Evolutionary conservation across 1,284 basidiomycete genomes (phyloP).

Genomic region (Rhodotorula sp.): DNA sequence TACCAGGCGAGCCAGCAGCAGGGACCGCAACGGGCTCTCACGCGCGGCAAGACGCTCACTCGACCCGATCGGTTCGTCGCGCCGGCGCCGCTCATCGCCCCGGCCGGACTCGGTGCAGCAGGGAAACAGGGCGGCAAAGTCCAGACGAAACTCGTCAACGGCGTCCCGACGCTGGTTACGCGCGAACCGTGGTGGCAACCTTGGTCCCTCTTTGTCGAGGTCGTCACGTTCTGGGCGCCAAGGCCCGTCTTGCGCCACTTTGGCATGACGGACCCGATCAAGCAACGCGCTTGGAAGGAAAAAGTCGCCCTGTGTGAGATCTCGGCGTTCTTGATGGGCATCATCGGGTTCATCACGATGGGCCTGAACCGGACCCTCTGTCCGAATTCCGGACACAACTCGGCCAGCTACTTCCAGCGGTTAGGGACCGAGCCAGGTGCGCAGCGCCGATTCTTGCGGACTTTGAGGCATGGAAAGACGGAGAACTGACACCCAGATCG

Average conservation of each 20-base stretch:
- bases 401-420: constrained; percentile 36
- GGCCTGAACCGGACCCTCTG: constrained; percentile 91
- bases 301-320: constrained; percentile 92
- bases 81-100: constrained; percentile 88
- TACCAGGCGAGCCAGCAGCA: not conserved
- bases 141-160: constrained; percentile 34
- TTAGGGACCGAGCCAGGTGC: constrained; percentile 37
- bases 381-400: constrained; percentile 56
- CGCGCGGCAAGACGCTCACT: constrained; percentile 88
- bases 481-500: not conserved
- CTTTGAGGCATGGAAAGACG: not conserved
- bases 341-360: constrained; percentile 89
- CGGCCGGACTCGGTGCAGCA: constrained; percentile 48
- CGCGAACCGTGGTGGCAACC: constrained; percentile 56
- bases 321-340: constrained; percentile 70
- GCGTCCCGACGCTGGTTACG: constrained; percentile 36
- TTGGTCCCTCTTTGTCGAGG: constrained; percentile 77
- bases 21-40: constrained; percentile 24
- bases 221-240: constrained; percentile 90
- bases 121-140: constrained; percentile 26
- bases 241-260: constrained; percentile 67
- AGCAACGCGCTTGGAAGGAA: constrained; percentile 93
- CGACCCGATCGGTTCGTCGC: constrained; percentile 91
- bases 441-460: not conserved
- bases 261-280: constrained; percentile 73